Evolutionary conservation across 257 asterid genomes (phyloP).

Genomic region (Solanum tarijense): DNA sequence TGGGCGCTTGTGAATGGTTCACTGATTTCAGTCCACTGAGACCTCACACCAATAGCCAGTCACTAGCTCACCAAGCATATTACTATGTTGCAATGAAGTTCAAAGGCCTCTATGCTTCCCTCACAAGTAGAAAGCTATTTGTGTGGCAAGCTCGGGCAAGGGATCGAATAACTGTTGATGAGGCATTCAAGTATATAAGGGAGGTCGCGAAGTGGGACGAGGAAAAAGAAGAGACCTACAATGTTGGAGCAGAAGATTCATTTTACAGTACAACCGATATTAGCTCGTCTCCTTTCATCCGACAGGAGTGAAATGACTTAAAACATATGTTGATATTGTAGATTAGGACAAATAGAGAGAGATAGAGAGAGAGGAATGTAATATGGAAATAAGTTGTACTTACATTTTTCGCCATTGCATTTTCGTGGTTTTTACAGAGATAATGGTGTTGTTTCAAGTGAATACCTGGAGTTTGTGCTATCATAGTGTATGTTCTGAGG

Average conservation of each 20-base stretch:
- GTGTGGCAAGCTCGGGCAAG: slow-evolving; percentile 86
- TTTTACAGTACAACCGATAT: slow-evolving; percentile 89
- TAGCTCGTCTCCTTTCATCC: slow-evolving; percentile 44
- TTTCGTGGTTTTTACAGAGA: background rate
- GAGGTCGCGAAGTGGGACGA: slow-evolving; percentile 95
- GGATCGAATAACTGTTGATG: slow-evolving; percentile 63
- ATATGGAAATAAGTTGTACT: background rate
- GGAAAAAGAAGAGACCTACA: slow-evolving; percentile 57
- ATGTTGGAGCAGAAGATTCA: slow-evolving; percentile 55
- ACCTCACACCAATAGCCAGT: slow-evolving; percentile 54
- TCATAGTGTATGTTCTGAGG: background rate
- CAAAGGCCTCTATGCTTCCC: slow-evolving; percentile 67
- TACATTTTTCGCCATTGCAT: background rate
- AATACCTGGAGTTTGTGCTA: background rate
- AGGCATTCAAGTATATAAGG: slow-evolving; percentile 72
- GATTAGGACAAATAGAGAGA: slow-evolving; percentile 23
- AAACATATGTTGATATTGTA: slow-evolving; percentile 12
- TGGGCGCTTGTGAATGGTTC: slow-evolving; percentile 79
- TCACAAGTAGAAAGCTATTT: slow-evolving; percentile 59
- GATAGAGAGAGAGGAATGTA: background rate
- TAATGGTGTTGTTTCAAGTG: background rate
- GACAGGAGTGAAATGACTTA: slow-evolving; percentile 22
- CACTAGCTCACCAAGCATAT: slow-evolving; percentile 80
- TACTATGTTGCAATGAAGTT: slow-evolving; percentile 90
- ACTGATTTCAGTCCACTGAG: slow-evolving; percentile 63